Base-by-base conservation (phyloP, 1,139 yeast species). In the Saccharomyces pastorianus region DNA sequence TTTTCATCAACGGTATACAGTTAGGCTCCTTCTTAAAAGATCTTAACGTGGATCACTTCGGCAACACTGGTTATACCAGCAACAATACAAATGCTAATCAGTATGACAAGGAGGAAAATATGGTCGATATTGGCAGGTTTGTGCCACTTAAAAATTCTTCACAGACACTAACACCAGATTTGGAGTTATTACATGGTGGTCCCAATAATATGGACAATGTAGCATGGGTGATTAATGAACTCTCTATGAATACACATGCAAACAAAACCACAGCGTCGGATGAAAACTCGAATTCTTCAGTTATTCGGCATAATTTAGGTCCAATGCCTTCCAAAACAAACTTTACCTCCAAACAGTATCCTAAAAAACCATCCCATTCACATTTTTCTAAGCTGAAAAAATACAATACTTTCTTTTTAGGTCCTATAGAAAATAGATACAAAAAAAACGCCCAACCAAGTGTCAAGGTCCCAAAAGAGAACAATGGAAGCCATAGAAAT, bases 151-250 rank as follows among this genome's bases (percentile, higher is more conserved):
- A 69, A 53, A 58, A 62, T 51, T 68, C 71, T 3, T 61, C 69
- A 3, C 71, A 67, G 51, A 69, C 73, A 0, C 48, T 69, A 38
- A 67, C 69, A 3, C 69, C 71, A 11, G 65, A 63, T 26, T 57
- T 64, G 58, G 70, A 65, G 6, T 31, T 49, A 38, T 38, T 38
- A 6, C 23, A 38, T 17, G 44, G 44, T 11, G 13, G 25, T 17
- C n/a, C 44, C n/a, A 38, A 20, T 11, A 46, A 26, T 26, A 27
- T 31, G 17, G 7, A 17, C 11, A 11, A 13, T 2, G 44, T 38
- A 38, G 44, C 44, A 6, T 38, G 44, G 44, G 7, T 38, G 26
- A 38, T 38, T 11, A 38, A 38, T 38, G 44, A 38, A 17, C 26
- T 38, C 44, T 38, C 44, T 17, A 38, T 14, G 6, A 7, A 8